Evolutionary conservation across 1,284 basidiomycete species (phyloP).

Genomic region (Cystobasidium slooffiae): DNA sequence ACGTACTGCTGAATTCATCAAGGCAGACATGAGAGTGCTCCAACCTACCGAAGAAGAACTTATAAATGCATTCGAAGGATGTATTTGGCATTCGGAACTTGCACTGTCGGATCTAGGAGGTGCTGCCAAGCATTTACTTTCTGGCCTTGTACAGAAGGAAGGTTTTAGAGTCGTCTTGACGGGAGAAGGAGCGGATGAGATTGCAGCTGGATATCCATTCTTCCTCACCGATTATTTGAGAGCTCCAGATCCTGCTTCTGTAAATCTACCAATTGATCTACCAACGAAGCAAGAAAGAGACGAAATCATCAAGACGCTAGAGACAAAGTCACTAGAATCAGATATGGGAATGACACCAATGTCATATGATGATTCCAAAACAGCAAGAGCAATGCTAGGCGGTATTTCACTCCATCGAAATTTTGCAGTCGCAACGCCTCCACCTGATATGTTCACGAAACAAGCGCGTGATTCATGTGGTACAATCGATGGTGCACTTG

Average conservation of each 20-base stretch:
- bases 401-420: slow-evolving; percentile 35
- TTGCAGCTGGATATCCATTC: slow-evolving; percentile 55
- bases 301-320: slow-evolving; percentile 22
- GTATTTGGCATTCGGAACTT: slow-evolving; percentile 60
- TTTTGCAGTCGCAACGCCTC: slow-evolving; percentile 39
- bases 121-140: slow-evolving; percentile 58
- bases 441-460: slow-evolving; percentile 28
- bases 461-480: slow-evolving; percentile 38
- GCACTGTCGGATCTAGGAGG: slow-evolving; percentile 58
- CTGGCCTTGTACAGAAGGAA: slow-evolving; percentile 58
- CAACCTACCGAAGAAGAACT: slow-evolving; percentile 58
- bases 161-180: slow-evolving; percentile 59
- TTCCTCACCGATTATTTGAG: slow-evolving; percentile 39
- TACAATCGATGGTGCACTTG: slow-evolving; percentile 53
- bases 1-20: slow-evolving; percentile 58
- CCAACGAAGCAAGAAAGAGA: slow-evolving; percentile 25
- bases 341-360: slow-evolving; percentile 43
- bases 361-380: slow-evolving; percentile 32
- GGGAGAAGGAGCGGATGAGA: slow-evolving; percentile 60
- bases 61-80: slow-evolving; percentile 57
- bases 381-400: slow-evolving; percentile 37
- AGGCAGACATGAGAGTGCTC: slow-evolving; percentile 58
- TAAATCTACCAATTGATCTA: slow-evolving; percentile 23
- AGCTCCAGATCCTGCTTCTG: slow-evolving; percentile 29
- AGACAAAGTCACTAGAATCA: slow-evolving; percentile 27